Evolutionary conservation across 1,284 basidiomycete genomes (phyloP), one percentile per base, ranked within the genome.

Genomic region (Xanthoconium separans): DNA sequence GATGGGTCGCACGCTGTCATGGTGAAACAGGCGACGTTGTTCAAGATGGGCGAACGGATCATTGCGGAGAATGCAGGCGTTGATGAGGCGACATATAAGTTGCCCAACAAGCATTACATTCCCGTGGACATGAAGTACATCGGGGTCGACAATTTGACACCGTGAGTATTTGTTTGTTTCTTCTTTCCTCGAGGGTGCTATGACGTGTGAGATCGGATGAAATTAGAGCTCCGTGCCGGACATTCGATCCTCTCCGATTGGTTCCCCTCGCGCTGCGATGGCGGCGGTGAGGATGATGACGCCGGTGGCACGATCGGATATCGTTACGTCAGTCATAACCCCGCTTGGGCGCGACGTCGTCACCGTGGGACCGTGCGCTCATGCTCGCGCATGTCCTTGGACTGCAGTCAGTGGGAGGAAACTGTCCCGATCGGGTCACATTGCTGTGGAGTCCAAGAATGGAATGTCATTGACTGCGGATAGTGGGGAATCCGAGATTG

Each of bases 21-120:
- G 31, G 39, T 10, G 24, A 16, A 6, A 50, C 64, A 93, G 86
- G 93, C 94, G 13, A 96, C 93, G 44, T 77, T 95, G 54, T 97
- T 89, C 81, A 91, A 89, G 72, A 97, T 97, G 84, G 90, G 81
- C 1, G 81, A 89, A 61, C 78, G 79, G 7, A 80, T 97, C 57
- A 74, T 96, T 30, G 71, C 71, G 7, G 81, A 87, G 66, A 89
- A 93, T 67, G 69, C 70, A 22, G 77, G 77, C 4, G 79, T 97
- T 20, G 68, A 78, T 45, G 73, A 73, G 10, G 87, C 93, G 39
- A 78, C 80, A 29, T 97, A 95, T 73, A 75, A 77, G 47, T 78
- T 97, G 30, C 95, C 95, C 10, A 98, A 98, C 81, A 95, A 94
- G 75, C 94, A 96, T 69, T 96, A 94, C 70, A 83, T 96, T 62